These are phyloP conservation scores for Candida sanyiensis DNA, from an alignment of 805 yeast genomes.

Conservation along the genomic window DNA sequence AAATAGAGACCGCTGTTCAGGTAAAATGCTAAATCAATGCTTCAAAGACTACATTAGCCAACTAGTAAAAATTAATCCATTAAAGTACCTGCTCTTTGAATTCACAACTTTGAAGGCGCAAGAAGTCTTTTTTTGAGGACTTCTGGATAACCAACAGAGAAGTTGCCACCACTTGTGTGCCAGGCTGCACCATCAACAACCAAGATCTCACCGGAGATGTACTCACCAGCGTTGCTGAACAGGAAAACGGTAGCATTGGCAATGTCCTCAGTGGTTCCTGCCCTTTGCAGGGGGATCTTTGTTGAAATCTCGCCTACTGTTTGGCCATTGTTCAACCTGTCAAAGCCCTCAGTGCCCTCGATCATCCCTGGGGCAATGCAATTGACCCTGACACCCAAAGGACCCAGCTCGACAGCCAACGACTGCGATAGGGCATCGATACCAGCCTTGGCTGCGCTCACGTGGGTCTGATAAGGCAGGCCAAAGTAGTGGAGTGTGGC, in stretches of 20 bases:
- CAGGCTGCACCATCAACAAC: conserved; percentile 91
- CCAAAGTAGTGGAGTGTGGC: conserved; percentile 91
- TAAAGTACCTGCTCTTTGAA: too few species aligned
- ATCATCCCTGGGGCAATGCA: conserved; percentile 92
- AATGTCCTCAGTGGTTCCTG: conserved; percentile 70
- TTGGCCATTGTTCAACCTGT: conserved; percentile 47
- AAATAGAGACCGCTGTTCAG: too few species aligned
- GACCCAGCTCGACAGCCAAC: conserved; percentile 87
- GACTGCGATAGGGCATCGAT: conserved; percentile 82
- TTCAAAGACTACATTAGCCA: too few species aligned
- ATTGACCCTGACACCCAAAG: conserved; percentile 77
- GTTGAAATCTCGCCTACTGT: conserved; percentile 35
- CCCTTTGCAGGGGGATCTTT: conserved; percentile 52
- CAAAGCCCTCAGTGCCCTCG: conserved; percentile 79
- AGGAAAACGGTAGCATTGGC: conserved; percentile 83
- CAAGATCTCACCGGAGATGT: conserved; percentile 68
- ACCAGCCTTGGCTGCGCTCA: conserved; percentile 95
- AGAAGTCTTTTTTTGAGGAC: conserved; percentile 27
- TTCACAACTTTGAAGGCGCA: conserved; percentile 33
- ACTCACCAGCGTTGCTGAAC: conserved; percentile 77
- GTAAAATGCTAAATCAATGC: too few species aligned
- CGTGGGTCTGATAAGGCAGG: conserved; percentile 83
- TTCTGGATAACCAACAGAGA: conserved; percentile 40
- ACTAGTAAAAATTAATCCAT: too few species aligned
- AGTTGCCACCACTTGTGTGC: conserved; percentile 57